These are phyloP conservation scores for Fusarium chlamydosporum DNA, from an alignment of 2,329 filamentous ascomycete genomes.

Conservation along the genomic window DNA sequence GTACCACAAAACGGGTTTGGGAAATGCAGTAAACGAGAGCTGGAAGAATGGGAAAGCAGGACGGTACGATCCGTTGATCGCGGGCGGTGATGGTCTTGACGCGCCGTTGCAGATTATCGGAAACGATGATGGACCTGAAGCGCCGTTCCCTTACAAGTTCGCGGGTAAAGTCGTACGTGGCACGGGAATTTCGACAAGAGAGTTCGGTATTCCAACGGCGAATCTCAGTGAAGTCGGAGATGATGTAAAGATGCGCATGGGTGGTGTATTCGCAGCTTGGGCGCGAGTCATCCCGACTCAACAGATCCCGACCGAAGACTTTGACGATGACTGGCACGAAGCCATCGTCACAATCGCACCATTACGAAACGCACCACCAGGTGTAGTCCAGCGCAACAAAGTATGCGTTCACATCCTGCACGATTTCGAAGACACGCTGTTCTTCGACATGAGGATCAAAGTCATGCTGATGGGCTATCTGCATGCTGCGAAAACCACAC, in stretches of 20 bases:
- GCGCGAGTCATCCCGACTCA: conserved; percentile 60
- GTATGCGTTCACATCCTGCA: conserved; percentile 68
- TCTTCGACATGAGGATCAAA: conserved; percentile 63
- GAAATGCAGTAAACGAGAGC: conserved; percentile 50
- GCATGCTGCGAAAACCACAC: conserved; percentile 52
- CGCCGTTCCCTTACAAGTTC: conserved; percentile 69
- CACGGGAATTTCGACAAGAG: conserved; percentile 57
- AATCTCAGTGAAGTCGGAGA: conserved; percentile 67
- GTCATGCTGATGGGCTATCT: conserved; percentile 74
- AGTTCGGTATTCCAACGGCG: conserved; percentile 67
- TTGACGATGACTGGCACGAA: conserved; percentile 68
- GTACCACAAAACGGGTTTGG: conserved; percentile 53
- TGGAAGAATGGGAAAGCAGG: conserved; percentile 57
- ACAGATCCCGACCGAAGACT: conserved; percentile 46
- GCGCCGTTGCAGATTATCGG: conserved; percentile 60
- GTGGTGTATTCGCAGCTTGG: conserved; percentile 77
- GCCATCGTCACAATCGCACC: conserved; percentile 70
- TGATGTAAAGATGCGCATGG: conserved; percentile 66
- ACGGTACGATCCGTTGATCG: conserved; percentile 56
- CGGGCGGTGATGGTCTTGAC: conserved; percentile 51
- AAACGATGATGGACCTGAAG: conserved; percentile 64
- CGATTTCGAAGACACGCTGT: conserved; percentile 61
- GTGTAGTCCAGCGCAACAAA: conserved; percentile 64
- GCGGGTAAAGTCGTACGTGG: conserved; percentile 63
- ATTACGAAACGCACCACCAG: conserved; percentile 60